These are phyloP conservation scores for Yamadazyma laniorum DNA, from an alignment of 805 yeast species.

Conservation along the genomic window DNA sequence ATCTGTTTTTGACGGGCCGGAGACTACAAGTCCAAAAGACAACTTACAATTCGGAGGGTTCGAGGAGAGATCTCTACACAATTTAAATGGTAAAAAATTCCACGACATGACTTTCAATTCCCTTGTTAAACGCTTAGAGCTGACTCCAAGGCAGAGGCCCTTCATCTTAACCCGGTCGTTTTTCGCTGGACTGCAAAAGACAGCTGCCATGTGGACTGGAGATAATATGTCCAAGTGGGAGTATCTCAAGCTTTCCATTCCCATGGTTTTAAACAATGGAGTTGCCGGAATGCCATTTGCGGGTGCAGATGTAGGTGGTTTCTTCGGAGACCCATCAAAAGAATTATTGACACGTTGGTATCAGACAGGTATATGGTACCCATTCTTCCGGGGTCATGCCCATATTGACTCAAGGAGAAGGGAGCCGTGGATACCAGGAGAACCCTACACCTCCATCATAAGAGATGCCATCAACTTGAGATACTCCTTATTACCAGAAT, in stretches of 20 bases:
- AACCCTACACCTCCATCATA: constrained; percentile 64
- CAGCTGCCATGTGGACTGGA: constrained; percentile 97
- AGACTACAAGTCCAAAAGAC: constrained; percentile 85
- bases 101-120: constrained; percentile 80
- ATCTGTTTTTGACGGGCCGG: constrained; percentile 92
- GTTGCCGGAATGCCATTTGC: constrained; percentile 85
- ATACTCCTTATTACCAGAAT: constrained; percentile 70
- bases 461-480: constrained; percentile 71
- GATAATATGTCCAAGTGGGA: constrained; percentile 95
- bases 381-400: constrained; percentile 95
- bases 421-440: constrained; percentile 88
- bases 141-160: constrained; percentile 60
- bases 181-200: constrained; percentile 87
- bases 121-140: constrained; percentile 47
- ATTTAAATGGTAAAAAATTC: constrained; percentile 73
- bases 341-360: constrained; percentile 92
- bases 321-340: constrained; percentile 81
- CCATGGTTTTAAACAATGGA: constrained; percentile 82
- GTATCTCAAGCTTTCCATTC: constrained; percentile 72
- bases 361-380: constrained; percentile 94
- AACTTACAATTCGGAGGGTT: constrained; percentile 70
- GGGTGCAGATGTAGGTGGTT: constrained; percentile 98
- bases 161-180: constrained; percentile 84
- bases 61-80: constrained; percentile 93
- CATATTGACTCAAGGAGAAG: constrained; percentile 90